These are phyloP conservation scores for Solanum commersonii DNA, from an alignment of 257 asterid genomes.

Conservation along the genomic window DNA sequence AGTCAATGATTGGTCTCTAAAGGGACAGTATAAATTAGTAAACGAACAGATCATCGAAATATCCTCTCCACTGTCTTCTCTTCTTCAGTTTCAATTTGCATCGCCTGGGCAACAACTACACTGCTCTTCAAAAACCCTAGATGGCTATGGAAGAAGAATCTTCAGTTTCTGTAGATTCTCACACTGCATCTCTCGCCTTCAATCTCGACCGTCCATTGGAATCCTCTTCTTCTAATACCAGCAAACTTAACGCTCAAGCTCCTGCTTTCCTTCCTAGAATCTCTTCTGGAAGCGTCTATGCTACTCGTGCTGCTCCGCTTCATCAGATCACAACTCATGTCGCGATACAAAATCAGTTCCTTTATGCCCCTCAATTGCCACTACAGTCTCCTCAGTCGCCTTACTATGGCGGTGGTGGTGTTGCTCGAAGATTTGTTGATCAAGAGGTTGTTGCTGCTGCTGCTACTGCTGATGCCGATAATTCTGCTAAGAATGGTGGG, in stretches of 20 bases:
- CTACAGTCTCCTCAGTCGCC: constrained; percentile 17
- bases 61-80: background rate
- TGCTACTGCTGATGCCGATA: background rate
- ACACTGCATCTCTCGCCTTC: background rate
- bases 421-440: constrained; percentile 23
- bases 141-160: background rate
- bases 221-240: background rate
- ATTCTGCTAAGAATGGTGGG: constrained; percentile 21
- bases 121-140: background rate
- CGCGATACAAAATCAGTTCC: background rate
- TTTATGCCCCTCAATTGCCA: background rate
- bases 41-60: background rate
- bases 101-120: background rate
- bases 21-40: background rate
- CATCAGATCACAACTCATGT: background rate
- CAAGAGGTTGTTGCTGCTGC: constrained; percentile 24
- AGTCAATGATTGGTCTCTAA: background rate
- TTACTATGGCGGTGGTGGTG: constrained; percentile 24
- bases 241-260: constrained; percentile 67
- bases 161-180: background rate
- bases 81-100: background rate
- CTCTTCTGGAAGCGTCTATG: constrained; percentile 6
- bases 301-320: background rate
- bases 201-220: background rate
- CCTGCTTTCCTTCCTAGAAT: constrained; percentile 70